phyloP scores from a whole-genome alignment of 371 early-diverging fungal species.

The Saksenaea vasiformis region DNA sequence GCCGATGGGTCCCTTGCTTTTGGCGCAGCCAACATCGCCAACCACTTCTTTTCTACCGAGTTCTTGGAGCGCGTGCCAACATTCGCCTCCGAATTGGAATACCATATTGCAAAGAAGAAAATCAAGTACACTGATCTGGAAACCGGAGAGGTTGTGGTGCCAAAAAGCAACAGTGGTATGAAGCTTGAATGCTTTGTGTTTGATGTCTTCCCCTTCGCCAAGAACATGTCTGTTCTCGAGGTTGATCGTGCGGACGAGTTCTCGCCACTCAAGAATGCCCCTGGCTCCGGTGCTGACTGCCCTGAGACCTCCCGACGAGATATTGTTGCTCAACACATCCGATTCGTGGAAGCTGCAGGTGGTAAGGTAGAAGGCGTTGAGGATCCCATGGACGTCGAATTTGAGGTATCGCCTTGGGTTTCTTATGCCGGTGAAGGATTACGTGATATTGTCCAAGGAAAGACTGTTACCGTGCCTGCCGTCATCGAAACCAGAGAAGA shows the following conservation, averaged over 20 bases:
- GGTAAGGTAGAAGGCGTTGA: slow-evolving; percentile 64
- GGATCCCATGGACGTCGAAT: slow-evolving; percentile 49
- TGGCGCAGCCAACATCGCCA: slow-evolving; percentile 96
- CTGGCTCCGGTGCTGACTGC: slow-evolving; percentile 84
- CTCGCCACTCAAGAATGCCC: slow-evolving; percentile 97
- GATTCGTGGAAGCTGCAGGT: slow-evolving; percentile 87
- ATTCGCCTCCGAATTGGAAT: slow-evolving; percentile 83
- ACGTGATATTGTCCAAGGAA: slow-evolving; percentile 62
- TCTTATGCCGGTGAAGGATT: slow-evolving; percentile 94
- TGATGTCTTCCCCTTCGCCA: slow-evolving; percentile 92
- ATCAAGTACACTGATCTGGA: slow-evolving; percentile 87
- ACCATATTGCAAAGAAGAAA: slow-evolving; percentile 97
- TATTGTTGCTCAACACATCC: slow-evolving; percentile 81
- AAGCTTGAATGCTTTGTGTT: slow-evolving; percentile 97
- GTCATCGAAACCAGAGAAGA: slow-evolving; percentile 49
- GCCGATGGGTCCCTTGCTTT: slow-evolving; percentile 75
- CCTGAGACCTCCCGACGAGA: slow-evolving; percentile 94
- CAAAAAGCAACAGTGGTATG: slow-evolving; percentile 89
- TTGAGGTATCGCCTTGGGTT: slow-evolving; percentile 92
- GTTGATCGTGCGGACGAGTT: slow-evolving; percentile 93
- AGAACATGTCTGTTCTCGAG: slow-evolving; percentile 89
- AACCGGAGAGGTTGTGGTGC: slow-evolving; percentile 73
- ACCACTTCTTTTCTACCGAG: slow-evolving; percentile 94
- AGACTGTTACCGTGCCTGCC: slow-evolving; percentile 49
- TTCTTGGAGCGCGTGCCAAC: slow-evolving; percentile 85